Conservation (phyloP, 148 eudicot genomes). For the Arbutus unedo region DNA sequence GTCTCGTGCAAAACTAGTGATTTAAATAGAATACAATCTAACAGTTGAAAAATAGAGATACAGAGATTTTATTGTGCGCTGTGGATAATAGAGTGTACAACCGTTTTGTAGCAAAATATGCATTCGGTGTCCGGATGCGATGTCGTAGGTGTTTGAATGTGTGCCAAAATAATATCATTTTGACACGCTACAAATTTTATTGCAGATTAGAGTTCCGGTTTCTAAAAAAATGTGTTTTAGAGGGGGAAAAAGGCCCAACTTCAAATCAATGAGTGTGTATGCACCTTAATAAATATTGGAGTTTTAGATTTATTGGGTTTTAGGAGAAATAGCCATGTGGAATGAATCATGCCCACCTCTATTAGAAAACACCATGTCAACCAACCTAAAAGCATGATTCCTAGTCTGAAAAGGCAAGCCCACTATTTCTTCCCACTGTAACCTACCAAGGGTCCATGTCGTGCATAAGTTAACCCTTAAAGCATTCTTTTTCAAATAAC, state of each 20-base stretch:
- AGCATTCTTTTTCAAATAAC: background rate
- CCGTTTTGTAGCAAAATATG: no score
- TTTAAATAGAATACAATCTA: no score
- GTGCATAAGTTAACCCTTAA: background rate
- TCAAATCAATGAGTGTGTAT: background rate
- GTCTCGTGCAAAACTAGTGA: no score
- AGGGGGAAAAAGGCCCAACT: background rate
- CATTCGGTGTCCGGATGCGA: no score
- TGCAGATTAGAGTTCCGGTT: no score
- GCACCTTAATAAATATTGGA: background rate
- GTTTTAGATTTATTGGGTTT: background rate
- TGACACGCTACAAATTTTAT: no score
- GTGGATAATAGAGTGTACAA: no score
- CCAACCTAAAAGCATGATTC: slow-evolving; percentile 21
- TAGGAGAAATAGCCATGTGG: slow-evolving; percentile 6
- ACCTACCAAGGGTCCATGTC: background rate
- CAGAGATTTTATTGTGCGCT: no score
- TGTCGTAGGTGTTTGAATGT: no score
- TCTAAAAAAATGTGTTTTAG: no score
- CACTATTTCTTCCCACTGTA: slow-evolving; percentile 27
- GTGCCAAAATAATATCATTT: no score
- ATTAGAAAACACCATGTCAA: slow-evolving; percentile 3
- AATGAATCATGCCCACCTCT: background rate
- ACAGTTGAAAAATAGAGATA: no score
- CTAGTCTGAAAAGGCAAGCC: slow-evolving; percentile 7